Evolutionary conservation across 768 basidiomycete genomes (phyloP), one percentile per base, ranked within the genome.

Genomic region (Botryobasidium botryosum): DNA sequence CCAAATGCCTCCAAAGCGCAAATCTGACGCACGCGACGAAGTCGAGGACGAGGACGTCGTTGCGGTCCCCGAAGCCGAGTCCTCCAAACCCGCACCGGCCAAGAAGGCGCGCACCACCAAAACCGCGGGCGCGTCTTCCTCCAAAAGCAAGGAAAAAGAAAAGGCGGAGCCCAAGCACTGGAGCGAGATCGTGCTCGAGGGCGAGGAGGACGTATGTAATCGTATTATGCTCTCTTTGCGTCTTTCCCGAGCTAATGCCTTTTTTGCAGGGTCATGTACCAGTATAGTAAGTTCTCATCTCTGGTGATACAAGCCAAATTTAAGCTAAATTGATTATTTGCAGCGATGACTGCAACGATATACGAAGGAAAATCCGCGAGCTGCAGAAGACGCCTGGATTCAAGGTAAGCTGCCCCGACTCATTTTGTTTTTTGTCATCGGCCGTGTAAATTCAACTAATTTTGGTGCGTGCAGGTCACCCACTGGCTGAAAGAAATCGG

Each of bases 401-500:
- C 56, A 69, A 69, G 60, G 67, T 66, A 42, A 21, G 46, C 42
- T 10, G 18, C 4, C 6, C 13, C 21, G 21, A 5, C 18, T 12
- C 27, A n/a, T 3, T 39, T 3, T 8, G 17, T 17, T n/a, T n/a
- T 43, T 10, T 45, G 8, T 21, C 44, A n/a, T 7, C 21, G n/a
- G 23, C 6, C 18, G 36, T 1, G 37, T 44, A 40, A 43, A 46
- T 6, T 44, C 21, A 6, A 8, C 17, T 3, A 4, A 39, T 15
- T 24, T 38, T 10, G 12, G 20, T 35, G 25, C 29, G 23, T 18
- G 25, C 37, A 71, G 67, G 53, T 67, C 28, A 67, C 66, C 15
- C 61, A 61, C 18, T 68, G 67, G 68, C 52, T 69, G 41, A 60
- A 55, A 50, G 65, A 68, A 5, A 68, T 71, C 43, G 66, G 68